These are phyloP conservation scores for Saturnispora gosingensis DNA, from an alignment of 805 yeast species.

Conservation along the genomic window DNA sequence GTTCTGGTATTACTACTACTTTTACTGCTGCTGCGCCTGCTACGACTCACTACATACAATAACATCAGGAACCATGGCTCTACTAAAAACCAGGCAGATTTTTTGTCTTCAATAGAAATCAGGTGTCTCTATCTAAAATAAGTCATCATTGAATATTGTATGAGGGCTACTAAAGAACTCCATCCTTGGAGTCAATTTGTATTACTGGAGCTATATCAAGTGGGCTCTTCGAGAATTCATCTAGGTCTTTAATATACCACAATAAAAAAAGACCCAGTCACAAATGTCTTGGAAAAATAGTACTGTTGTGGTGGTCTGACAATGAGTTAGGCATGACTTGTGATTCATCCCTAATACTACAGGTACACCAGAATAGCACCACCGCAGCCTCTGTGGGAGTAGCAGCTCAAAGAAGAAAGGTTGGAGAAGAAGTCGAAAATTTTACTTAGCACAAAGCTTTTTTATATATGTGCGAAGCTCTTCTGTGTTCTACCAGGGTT, in stretches of 20 bases:
- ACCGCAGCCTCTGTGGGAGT: too few relatives aligned
- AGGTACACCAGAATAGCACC: too few relatives aligned
- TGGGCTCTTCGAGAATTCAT: too few relatives aligned
- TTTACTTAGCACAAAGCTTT: too few relatives aligned
- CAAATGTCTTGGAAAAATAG: too few relatives aligned
- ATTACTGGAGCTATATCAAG: not conserved
- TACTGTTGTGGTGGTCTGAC: too few relatives aligned
- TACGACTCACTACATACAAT: not conserved
- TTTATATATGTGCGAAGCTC: not conserved
- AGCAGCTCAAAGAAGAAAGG: too few relatives aligned
- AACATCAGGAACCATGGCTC: conserved; percentile 8
- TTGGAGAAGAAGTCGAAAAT: too few relatives aligned
- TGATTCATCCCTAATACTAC: too few relatives aligned
- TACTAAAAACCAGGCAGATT: conserved; percentile 10
- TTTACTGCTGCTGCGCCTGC: not conserved
- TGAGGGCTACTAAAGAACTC: not conserved
- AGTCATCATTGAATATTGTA: conserved; percentile 7
- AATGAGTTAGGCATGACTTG: too few relatives aligned
- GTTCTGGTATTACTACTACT: not conserved
- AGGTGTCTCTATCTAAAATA: conserved; percentile 9
- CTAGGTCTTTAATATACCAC: not conserved
- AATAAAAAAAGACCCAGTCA: not conserved
- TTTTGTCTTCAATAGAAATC: conserved; percentile 8
- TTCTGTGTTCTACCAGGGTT: not conserved
- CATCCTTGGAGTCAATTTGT: not conserved